phyloP scores from a whole-genome alignment of 768 basidiomycete species.

The Auriscalpium microsporum region DNA sequence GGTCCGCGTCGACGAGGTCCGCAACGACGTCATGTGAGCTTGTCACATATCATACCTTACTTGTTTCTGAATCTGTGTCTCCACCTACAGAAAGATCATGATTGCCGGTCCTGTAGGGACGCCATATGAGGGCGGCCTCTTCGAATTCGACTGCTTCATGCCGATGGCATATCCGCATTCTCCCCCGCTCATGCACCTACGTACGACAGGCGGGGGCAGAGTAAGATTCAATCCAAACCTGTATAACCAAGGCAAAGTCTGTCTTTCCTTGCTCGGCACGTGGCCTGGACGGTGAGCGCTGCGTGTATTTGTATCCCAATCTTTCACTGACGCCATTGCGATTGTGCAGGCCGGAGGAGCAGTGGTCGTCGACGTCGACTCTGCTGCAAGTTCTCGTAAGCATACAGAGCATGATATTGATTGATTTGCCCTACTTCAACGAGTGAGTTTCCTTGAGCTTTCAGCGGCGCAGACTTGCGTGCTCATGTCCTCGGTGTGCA shows the following conservation, averaged over 20 bases:
- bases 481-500: conserved; percentile 13
- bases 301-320: background rate
- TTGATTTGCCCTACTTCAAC: conserved; percentile 48
- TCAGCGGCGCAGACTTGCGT: too few species aligned
- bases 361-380: conserved; percentile 43
- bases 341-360: conserved; percentile 29
- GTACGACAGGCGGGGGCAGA: conserved; percentile 41
- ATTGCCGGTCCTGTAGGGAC: conserved; percentile 60
- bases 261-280: conserved; percentile 47
- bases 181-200: conserved; percentile 42
- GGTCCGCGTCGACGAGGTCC: conserved; percentile 48
- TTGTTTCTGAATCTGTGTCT: background rate
- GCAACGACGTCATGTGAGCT: conserved; percentile 47
- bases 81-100: conserved; percentile 36
- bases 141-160: conserved; percentile 53
- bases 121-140: conserved; percentile 61
- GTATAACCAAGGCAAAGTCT: conserved; percentile 42
- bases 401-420: conserved; percentile 52
- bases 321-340: too few species aligned
- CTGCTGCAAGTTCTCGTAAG: conserved; percentile 49
- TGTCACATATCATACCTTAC: background rate
- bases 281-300: conserved; percentile 38
- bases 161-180: conserved; percentile 40
- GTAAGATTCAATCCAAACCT: conserved; percentile 53
- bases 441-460: conserved; percentile 30